Evolutionary conservation across 441 rosid species (phyloP).

Genomic region (Populus tomentosa): DNA sequence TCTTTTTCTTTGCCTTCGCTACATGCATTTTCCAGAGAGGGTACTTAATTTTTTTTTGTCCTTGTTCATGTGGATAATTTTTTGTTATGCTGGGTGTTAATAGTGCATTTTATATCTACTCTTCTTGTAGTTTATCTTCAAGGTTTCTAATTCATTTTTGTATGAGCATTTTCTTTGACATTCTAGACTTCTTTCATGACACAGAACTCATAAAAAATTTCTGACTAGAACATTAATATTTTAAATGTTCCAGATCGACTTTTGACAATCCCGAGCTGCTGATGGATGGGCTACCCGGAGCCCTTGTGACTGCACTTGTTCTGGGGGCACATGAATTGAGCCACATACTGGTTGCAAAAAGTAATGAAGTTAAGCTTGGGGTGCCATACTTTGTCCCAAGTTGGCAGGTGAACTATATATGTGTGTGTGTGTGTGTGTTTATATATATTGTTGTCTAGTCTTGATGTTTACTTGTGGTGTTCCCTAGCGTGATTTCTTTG

Average conservation of each 20-base stretch:
- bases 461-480: not conserved
- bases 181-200: not conserved
- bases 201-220: constrained; percentile 1
- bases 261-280: not conserved
- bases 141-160: constrained; percentile 2
- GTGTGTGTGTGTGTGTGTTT: not conserved
- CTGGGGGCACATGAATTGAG: constrained; percentile 80
- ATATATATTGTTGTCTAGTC: constrained; percentile 8
- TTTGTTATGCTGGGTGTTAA: not conserved
- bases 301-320: constrained; percentile 70
- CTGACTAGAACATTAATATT: constrained; percentile 13
- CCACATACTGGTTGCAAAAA: constrained; percentile 68
- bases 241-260: constrained; percentile 35
- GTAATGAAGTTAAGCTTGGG: constrained; percentile 67
- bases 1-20: not conserved
- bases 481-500: not conserved
- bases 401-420: constrained; percentile 65
- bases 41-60: not conserved
- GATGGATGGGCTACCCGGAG: constrained; percentile 81
- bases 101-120: not conserved
- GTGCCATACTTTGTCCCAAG: constrained; percentile 95
- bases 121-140: not conserved
- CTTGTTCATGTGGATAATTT: not conserved
- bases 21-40: not conserved
- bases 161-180: constrained; percentile 1